These are phyloP conservation scores for Beauveria scarabaeidicola DNA, from an alignment of 2,329 filamentous ascomycete species.

Conservation along the genomic window DNA sequence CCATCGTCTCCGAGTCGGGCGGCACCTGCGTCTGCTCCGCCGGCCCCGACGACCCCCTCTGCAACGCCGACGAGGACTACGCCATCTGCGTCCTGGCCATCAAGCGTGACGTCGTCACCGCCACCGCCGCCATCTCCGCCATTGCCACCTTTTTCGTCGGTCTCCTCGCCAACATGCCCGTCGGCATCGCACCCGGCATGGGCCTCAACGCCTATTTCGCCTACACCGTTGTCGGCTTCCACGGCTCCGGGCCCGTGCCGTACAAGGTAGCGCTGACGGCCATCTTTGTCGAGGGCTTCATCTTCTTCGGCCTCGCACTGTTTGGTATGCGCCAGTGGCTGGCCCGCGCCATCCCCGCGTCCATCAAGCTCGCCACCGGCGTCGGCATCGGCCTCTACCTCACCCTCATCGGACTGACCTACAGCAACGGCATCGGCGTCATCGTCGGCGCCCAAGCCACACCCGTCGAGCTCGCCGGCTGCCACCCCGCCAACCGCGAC, in stretches of 20 bases:
- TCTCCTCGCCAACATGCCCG: conserved; percentile 62
- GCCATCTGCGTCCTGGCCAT: conserved; percentile 54
- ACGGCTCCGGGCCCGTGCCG: conserved; percentile 64
- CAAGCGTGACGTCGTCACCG: conserved; percentile 74
- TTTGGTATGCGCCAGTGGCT: conserved; percentile 83
- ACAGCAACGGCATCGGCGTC: conserved; percentile 73
- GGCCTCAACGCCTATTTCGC: conserved; percentile 81
- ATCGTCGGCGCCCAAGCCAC: conserved; percentile 60
- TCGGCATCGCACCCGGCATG: conserved; percentile 36
- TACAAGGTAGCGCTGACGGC: conserved; percentile 73
- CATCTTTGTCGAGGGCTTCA: conserved; percentile 80
- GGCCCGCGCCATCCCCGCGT: conserved; percentile 70
- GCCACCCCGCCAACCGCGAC: conserved; percentile 36
- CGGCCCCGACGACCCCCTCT: conserved; percentile 42
- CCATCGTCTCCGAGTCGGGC: conserved; percentile 53
- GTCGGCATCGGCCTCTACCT: conserved; percentile 81
- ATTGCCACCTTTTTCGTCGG: conserved; percentile 79
- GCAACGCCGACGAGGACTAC: conserved; percentile 48
- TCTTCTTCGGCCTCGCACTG: conserved; percentile 73
- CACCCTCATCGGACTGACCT: conserved; percentile 67
- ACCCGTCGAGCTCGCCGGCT: conserved; percentile 69
- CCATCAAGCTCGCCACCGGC: conserved; percentile 79
- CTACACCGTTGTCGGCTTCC: conserved; percentile 65
- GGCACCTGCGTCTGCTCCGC: conserved; percentile 68
- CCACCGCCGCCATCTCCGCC: conserved; percentile 74